Conservation (phyloP, 2,329 filamentous ascomycete species). For the Bipolaris cookei region DNA sequence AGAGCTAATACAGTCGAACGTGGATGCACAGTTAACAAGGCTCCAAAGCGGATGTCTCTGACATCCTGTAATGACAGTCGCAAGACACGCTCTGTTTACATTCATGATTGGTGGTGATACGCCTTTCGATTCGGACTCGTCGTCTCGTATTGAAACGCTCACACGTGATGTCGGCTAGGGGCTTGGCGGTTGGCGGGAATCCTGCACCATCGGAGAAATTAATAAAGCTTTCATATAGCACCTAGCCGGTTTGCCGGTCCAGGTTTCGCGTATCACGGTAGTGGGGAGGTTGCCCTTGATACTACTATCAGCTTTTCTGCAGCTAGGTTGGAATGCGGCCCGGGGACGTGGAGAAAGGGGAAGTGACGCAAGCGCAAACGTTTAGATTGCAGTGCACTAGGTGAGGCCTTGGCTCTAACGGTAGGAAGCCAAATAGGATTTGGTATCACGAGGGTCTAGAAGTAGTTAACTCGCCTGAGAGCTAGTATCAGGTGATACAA, state of each 20-base stretch:
- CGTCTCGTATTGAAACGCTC: constrained; percentile 25
- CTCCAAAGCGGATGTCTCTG: constrained; percentile 12
- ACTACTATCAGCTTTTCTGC: neutral
- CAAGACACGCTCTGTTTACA: neutral
- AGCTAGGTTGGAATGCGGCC: constrained; percentile 1
- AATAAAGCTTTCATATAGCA: constrained; percentile 25
- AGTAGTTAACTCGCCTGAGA: neutral
- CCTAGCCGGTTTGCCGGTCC: constrained; percentile 12
- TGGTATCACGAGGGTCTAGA: neutral
- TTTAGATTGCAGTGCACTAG: constrained; percentile 17
- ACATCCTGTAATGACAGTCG: constrained; percentile 18
- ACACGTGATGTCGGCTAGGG: constrained; percentile 26
- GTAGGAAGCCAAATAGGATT: neutral
- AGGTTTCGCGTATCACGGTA: neutral
- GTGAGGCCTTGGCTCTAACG: constrained; percentile 12
- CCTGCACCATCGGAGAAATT: constrained; percentile 25
- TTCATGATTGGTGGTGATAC: constrained; percentile 31
- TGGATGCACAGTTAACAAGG: constrained; percentile 3
- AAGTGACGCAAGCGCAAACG: constrained; percentile 1
- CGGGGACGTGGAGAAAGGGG: neutral
- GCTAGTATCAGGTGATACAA: neutral
- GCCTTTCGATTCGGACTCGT: constrained; percentile 8
- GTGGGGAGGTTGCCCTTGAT: neutral
- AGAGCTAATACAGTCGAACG: neutral
- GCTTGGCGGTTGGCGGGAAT: constrained; percentile 3